These are phyloP conservation scores for Mortierella claussenii DNA, from an alignment of 192 early-diverging fungal species.

Conservation along the genomic window DNA sequence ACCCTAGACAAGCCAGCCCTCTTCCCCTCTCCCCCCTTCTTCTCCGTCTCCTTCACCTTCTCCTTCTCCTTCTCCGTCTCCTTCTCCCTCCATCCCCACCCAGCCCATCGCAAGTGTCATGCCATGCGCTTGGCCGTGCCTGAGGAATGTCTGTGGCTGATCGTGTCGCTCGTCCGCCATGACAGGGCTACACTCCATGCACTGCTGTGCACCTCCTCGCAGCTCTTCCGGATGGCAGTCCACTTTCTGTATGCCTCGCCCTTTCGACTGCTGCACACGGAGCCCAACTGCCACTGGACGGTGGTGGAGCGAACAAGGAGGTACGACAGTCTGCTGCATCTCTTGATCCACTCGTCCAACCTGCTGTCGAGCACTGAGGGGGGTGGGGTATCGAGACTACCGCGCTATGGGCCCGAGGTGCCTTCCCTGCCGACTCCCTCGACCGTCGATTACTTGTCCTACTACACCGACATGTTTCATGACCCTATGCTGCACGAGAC, in stretches of 20 bases:
- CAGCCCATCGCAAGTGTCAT: too few species aligned
- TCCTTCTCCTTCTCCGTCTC: too few species aligned
- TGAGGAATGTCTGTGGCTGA: constrained; percentile 54
- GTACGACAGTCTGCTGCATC: constrained; percentile 29
- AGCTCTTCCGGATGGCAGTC: constrained; percentile 40
- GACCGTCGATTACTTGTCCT: constrained; percentile 45
- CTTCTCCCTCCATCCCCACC: too few species aligned
- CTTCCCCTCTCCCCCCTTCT: too few species aligned
- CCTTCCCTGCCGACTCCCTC: constrained; percentile 19
- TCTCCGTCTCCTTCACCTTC: too few species aligned
- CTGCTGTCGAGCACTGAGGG: not conserved
- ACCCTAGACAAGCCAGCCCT: too few species aligned
- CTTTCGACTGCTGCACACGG: constrained; percentile 38
- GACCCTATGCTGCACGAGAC: constrained; percentile 48
- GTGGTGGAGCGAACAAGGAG: constrained; percentile 26
- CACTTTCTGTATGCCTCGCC: constrained; percentile 35
- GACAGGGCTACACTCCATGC: constrained; percentile 33
- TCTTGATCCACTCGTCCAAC: constrained; percentile 38
- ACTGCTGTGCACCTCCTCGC: constrained; percentile 21
- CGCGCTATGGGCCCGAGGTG: constrained; percentile 41
- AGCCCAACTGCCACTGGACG: constrained; percentile 26
- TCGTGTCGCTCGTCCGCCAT: constrained; percentile 22
- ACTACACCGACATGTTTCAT: constrained; percentile 46
- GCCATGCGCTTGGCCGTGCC: constrained; percentile 36
- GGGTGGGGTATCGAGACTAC: constrained; percentile 4